These are phyloP conservation scores for Boletus coccyginus DNA, from an alignment of 768 basidiomycete species.

Conservation along the genomic window DNA sequence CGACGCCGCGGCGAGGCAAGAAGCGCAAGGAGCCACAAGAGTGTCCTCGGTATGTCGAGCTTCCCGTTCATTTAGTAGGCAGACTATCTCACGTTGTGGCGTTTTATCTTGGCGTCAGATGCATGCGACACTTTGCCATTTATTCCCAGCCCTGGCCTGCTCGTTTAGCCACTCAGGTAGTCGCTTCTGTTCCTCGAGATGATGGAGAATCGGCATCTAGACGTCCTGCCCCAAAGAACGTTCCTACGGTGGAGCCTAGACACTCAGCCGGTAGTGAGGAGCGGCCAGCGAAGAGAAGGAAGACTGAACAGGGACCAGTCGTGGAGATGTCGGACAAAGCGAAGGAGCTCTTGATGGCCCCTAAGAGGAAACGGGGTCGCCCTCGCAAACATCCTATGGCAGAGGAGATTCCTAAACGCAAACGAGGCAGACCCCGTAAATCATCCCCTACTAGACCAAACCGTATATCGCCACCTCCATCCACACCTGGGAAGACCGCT, in stretches of 20 bases:
- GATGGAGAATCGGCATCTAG: constrained; percentile 36
- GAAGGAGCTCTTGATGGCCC: constrained; percentile 30
- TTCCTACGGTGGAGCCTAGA: constrained; percentile 55
- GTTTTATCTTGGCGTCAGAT: constrained; percentile 41
- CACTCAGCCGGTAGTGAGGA: constrained; percentile 43
- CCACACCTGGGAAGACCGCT: constrained; percentile 9
- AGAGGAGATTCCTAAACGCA: constrained; percentile 32
- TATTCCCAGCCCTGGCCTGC: constrained; percentile 71
- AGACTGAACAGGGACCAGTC: constrained; percentile 36
- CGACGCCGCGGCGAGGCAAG: constrained; percentile 41
- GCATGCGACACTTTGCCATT: constrained; percentile 78
- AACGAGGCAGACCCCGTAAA: constrained; percentile 36
- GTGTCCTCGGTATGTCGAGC: constrained; percentile 62
- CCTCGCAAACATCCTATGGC: constrained; percentile 34
- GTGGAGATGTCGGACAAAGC: constrained; percentile 35
- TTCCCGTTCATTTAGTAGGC: constrained; percentile 23
- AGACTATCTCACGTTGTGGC: constrained; percentile 13
- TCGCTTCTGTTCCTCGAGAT: constrained; percentile 48
- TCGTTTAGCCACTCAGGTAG: constrained; percentile 49
- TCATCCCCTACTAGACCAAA: constrained; percentile 17
- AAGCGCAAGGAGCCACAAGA: constrained; percentile 65
- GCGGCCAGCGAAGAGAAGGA: constrained; percentile 48
- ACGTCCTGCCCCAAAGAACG: constrained; percentile 50
- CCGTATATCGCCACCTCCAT: constrained; percentile 7
- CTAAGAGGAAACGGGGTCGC: constrained; percentile 34